These are phyloP conservation scores for Termitomyces sp. DNA, from an alignment of 768 basidiomycete genomes.

Conservation along the genomic window DNA sequence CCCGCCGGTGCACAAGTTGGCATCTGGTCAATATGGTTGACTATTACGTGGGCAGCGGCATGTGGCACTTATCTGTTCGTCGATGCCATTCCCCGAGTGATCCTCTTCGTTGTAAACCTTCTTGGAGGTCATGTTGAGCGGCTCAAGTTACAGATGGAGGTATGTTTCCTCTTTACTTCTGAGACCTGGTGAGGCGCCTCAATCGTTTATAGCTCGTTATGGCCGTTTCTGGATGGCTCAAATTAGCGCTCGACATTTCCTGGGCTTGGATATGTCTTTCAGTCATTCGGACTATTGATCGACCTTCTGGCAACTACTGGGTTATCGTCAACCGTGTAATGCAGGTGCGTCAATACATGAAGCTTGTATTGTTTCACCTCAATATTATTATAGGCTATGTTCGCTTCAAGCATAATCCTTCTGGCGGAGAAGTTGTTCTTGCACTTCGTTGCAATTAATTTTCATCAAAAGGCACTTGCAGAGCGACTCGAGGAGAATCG, in stretches of 20 bases:
- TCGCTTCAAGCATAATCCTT: slow-evolving; percentile 36
- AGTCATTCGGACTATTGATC: slow-evolving; percentile 47
- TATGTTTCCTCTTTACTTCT: slow-evolving; percentile 20
- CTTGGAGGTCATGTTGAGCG: slow-evolving; percentile 61
- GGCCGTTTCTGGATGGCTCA: slow-evolving; percentile 68
- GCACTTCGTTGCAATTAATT: slow-evolving; percentile 75
- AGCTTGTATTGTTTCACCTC: slow-evolving; percentile 1
- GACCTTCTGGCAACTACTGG: slow-evolving; percentile 67
- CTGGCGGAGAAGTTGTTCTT: slow-evolving; percentile 52
- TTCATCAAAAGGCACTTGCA: slow-evolving; percentile 70
- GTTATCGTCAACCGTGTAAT: slow-evolving; percentile 60
- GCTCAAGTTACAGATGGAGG: slow-evolving; percentile 65
- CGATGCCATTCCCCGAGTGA: slow-evolving; percentile 52
- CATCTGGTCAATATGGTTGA: slow-evolving; percentile 63
- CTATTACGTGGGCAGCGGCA: slow-evolving; percentile 58
- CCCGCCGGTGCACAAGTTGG: slow-evolving; percentile 49
- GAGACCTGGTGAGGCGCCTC: background rate
- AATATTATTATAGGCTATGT: slow-evolving; percentile 31
- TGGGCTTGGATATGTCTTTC: slow-evolving; percentile 77
- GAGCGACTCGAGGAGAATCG: slow-evolving; percentile 70
- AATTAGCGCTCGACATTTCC: slow-evolving; percentile 56
- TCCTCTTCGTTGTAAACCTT: slow-evolving; percentile 46
- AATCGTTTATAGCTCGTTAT: slow-evolving; percentile 43
- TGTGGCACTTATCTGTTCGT: slow-evolving; percentile 61
- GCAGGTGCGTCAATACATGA: slow-evolving; percentile 38